Percentiles rank a stretch among this genome's conserved stretches.
These are phyloP conservation scores for Allium sativum DNA, from an alignment of 106 monocot genomes.

Conservation along the genomic window DNA sequence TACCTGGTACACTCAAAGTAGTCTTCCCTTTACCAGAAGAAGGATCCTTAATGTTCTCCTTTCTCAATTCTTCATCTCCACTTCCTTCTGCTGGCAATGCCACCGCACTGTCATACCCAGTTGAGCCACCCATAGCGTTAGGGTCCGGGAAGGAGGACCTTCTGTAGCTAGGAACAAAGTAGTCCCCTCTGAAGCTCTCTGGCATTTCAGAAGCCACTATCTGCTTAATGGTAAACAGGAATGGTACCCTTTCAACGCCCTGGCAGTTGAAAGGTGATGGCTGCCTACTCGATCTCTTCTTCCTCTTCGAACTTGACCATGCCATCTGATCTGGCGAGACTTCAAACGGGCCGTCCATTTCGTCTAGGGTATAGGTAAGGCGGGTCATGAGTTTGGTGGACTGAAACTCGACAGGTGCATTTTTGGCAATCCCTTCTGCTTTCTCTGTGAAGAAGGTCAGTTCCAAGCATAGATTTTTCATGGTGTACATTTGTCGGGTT, in stretches of 20 bases:
- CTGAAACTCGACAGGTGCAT: constrained; percentile 77
- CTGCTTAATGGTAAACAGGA: constrained; percentile 91
- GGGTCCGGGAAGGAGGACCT: constrained; percentile 96
- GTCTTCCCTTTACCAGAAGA: constrained; percentile 62
- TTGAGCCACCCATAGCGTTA: constrained; percentile 86
- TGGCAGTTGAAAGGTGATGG: constrained; percentile 89
- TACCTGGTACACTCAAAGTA: constrained; percentile 65
- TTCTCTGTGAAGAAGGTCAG: constrained; percentile 96
- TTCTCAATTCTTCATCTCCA: constrained; percentile 86
- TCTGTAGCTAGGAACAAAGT: constrained; percentile 89
- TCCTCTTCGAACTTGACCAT: constrained; percentile 82
- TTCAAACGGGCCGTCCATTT: constrained; percentile 93
- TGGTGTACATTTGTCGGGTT: constrained; percentile 87
- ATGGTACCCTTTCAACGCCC: constrained; percentile 93
- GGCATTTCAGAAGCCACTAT: constrained; percentile 87
- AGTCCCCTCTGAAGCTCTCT: constrained; percentile 62
- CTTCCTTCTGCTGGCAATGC: constrained; percentile 89
- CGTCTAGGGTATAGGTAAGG: constrained; percentile 98
- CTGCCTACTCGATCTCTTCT: constrained; percentile 96
- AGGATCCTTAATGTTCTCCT: constrained; percentile 88
- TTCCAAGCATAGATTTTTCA: constrained; percentile 96
- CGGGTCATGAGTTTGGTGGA: constrained; percentile 98
- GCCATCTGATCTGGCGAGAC: constrained; percentile 67
- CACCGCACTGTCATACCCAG: constrained; percentile 93
- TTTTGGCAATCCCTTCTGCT: constrained; percentile 74